Evolutionary conservation across 345 rosid species (phyloP).

Genomic region (Dimocarpus longan): DNA sequence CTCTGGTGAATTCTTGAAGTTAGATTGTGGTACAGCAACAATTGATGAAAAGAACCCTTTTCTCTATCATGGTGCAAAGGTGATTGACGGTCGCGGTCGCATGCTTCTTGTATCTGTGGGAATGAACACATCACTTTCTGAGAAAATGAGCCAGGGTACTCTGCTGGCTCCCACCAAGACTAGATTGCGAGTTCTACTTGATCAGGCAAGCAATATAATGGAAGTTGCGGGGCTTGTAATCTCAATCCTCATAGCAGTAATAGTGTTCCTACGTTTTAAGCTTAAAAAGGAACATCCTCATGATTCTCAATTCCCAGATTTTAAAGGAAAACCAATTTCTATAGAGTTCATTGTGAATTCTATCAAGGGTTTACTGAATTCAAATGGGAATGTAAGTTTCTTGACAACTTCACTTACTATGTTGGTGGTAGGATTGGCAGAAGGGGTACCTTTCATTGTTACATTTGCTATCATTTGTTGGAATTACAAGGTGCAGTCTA

Average conservation of each 20-base stretch:
- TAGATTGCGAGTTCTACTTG: background rate
- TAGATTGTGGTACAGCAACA: background rate
- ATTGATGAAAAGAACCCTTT: slow-evolving; percentile 8
- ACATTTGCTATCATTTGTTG: background rate
- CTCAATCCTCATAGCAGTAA: background rate
- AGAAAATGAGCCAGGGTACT: slow-evolving; percentile 5
- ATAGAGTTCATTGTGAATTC: background rate
- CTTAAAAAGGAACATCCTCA: background rate
- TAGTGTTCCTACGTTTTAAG: slow-evolving; percentile 4
- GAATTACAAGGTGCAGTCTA: slow-evolving; percentile 5
- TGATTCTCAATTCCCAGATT: background rate
- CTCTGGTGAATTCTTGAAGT: background rate
- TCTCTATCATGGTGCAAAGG: slow-evolving; percentile 9
- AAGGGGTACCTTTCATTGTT: slow-evolving; percentile 14
- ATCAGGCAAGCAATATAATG: background rate
- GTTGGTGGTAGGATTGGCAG: slow-evolving; percentile 11
- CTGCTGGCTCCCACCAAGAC: background rate
- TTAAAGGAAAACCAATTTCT: background rate
- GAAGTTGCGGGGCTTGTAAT: slow-evolving; percentile 2
- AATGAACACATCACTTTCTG: background rate
- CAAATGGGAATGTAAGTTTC: background rate
- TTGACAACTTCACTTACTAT: background rate
- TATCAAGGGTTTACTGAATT: background rate
- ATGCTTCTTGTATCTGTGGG: slow-evolving; percentile 8
- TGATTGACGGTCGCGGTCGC: background rate